phyloP scores from a whole-genome alignment of 2,329 filamentous ascomycete species.

The Stagonosporopsis vannaccii region DNA sequence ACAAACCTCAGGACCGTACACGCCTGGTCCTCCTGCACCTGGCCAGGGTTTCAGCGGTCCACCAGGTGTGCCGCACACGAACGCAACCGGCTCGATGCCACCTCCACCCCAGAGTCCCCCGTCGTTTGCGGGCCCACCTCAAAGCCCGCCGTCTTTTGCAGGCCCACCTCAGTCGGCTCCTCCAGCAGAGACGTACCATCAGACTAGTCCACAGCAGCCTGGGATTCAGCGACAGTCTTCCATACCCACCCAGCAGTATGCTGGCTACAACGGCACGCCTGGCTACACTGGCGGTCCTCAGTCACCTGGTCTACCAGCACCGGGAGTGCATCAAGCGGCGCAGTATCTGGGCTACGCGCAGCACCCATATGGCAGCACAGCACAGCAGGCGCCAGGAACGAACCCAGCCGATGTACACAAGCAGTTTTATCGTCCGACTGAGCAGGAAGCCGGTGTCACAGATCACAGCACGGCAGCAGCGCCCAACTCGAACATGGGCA shows the following conservation, averaged over 20 bases:
- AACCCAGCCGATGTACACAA: slow-evolving; percentile 67
- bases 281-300: slow-evolving; percentile 3
- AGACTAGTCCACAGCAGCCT: slow-evolving; percentile 34
- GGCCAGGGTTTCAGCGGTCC: slow-evolving; percentile 44
- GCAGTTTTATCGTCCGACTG: slow-evolving; percentile 73
- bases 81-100: slow-evolving; percentile 45
- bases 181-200: slow-evolving; percentile 33
- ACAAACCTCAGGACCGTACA: slow-evolving; percentile 48
- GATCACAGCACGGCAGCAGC: slow-evolving; percentile 31
- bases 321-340: slow-evolving; percentile 47
- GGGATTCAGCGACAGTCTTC: slow-evolving; percentile 42
- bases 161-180: slow-evolving; percentile 44
- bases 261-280: slow-evolving; percentile 1
- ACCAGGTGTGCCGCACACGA: slow-evolving; percentile 42
- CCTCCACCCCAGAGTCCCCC: slow-evolving; percentile 45
- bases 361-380: slow-evolving; percentile 56
- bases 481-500: slow-evolving; percentile 65
- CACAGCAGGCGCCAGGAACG: slow-evolving; percentile 39
- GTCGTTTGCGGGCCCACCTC: slow-evolving; percentile 49
- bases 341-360: slow-evolving; percentile 63
- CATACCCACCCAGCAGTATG: slow-evolving; percentile 32
- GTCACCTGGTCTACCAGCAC: slow-evolving; percentile 41
- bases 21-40: slow-evolving; percentile 51
- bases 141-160: slow-evolving; percentile 49
- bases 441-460: slow-evolving; percentile 58